Evolutionary conservation across 257 asterid genomes (phyloP).

Genomic region (Salvia rosmarinus): DNA sequence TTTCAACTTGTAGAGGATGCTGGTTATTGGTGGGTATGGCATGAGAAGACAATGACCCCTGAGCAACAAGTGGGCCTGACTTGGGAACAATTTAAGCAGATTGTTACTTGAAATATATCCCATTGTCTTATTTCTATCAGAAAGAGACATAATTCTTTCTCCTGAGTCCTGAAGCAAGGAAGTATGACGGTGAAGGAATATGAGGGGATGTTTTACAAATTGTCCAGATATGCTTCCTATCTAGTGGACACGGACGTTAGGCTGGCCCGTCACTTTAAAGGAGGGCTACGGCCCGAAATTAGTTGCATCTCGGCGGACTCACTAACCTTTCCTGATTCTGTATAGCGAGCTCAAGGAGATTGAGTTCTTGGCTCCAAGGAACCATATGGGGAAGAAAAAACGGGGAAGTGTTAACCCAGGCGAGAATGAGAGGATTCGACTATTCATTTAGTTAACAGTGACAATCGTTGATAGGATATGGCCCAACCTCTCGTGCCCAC

Average conservation of each 20-base stretch:
- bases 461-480: no score
- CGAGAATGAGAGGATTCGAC: no score
- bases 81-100: background rate
- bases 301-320: background rate
- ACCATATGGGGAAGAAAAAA: no score
- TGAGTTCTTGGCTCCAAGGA: no score
- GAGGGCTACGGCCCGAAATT: background rate
- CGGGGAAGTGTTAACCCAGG: no score
- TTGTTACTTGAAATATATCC: background rate
- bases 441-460: no score
- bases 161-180: background rate
- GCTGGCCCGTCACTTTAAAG: background rate
- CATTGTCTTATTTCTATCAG: background rate
- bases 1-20: background rate
- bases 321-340: background rate
- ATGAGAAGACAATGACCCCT: background rate
- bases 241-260: background rate
- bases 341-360: background rate
- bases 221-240: no score
- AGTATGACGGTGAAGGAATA: background rate
- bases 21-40: background rate
- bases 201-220: background rate
- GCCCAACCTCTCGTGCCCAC: no score
- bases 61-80: background rate
- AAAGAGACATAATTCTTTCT: background rate